Evolutionary conservation across 2,329 filamentous ascomycete species (phyloP), one percentile per base, ranked within the genome.

Genomic region (Alternaria conjuncta): DNA sequence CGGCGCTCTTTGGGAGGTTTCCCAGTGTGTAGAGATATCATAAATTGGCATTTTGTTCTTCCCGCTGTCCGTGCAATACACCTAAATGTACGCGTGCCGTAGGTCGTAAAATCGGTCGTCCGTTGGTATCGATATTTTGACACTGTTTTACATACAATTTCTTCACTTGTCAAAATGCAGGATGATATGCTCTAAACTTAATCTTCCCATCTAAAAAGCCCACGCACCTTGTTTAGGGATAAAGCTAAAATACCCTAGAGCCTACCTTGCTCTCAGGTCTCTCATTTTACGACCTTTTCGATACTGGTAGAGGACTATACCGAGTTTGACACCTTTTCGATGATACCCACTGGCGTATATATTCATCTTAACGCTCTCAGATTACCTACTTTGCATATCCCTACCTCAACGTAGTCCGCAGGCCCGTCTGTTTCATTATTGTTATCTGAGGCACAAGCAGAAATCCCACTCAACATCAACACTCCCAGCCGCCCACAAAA

Each of bases 31-130:
- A 41, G 18, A 30, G 13, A 53, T 30, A 53, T 53, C 30, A 53
- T 20, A 53, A 53, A 53, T 36, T 53, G 49, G 45, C 45, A 49
- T 26, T 49, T n/a, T 49, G 15, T 18, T 25, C 45, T 47, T 26
- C 21, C 9, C 8, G 2, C 1, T 10, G 0, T 18, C 15, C 15
- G 32, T 41, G 15, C 32, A 41, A 41, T 0, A 10, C 8, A 41
- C 0, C 8, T 41, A 5, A 10, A 41, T 18, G 32, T 10, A 15
- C 32, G 8, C 8, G 32, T 15, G 2, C n/a, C 15, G 32, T 41
- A 10, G n/a, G 15, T 41, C 32, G 15, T 41, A 10, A 0, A 18
- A 4, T 41, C 32, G 2, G 15, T 41, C 15, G 32, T 41, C 8
- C 8, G 15, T 18, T 41, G 8, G 8, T 10, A 41, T 18, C 32